Percentiles rank a stretch among this genome's conserved stretches.
Conservation (phyloP, 2,329 filamentous ascomycete genomes). For the Xylaria sp. region DNA sequence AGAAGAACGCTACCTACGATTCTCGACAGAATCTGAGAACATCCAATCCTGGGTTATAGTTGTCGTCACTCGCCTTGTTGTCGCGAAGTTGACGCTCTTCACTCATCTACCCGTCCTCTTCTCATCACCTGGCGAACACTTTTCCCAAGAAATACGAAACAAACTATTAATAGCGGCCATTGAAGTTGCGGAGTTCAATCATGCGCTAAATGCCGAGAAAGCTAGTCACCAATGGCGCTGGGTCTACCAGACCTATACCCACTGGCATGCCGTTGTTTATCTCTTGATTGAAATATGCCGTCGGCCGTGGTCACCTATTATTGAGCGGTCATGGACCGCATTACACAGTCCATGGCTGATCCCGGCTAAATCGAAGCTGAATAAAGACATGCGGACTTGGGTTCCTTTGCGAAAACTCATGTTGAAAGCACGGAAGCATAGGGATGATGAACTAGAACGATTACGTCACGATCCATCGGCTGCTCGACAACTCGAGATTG, state of each 20-base stretch:
- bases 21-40: slow-evolving; percentile 49
- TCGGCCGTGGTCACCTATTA: slow-evolving; percentile 46
- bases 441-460: slow-evolving; percentile 52
- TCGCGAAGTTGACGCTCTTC: slow-evolving; percentile 82
- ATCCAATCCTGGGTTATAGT: slow-evolving; percentile 55
- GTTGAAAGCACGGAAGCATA: slow-evolving; percentile 53
- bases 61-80: slow-evolving; percentile 75
- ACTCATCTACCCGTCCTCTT: slow-evolving; percentile 77
- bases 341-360: slow-evolving; percentile 48
- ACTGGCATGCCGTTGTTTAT: slow-evolving; percentile 64
- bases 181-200: slow-evolving; percentile 78
- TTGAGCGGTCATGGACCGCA: slow-evolving; percentile 47
- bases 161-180: slow-evolving; percentile 77
- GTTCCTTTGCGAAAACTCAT: slow-evolving; percentile 56
- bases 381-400: slow-evolving; percentile 53
- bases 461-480: slow-evolving; percentile 47
- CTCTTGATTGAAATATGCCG: slow-evolving; percentile 57
- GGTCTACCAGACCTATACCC: slow-evolving; percentile 63
- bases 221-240: slow-evolving; percentile 60
- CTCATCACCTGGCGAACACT: slow-evolving; percentile 45
- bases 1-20: slow-evolving; percentile 57
- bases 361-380: slow-evolving; percentile 41
- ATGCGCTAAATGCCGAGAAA: slow-evolving; percentile 71
- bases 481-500: slow-evolving; percentile 46
- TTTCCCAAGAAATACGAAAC: slow-evolving; percentile 66